Conservation (phyloP, 305 asterid genomes). For the Fraxinus dipetala region DNA sequence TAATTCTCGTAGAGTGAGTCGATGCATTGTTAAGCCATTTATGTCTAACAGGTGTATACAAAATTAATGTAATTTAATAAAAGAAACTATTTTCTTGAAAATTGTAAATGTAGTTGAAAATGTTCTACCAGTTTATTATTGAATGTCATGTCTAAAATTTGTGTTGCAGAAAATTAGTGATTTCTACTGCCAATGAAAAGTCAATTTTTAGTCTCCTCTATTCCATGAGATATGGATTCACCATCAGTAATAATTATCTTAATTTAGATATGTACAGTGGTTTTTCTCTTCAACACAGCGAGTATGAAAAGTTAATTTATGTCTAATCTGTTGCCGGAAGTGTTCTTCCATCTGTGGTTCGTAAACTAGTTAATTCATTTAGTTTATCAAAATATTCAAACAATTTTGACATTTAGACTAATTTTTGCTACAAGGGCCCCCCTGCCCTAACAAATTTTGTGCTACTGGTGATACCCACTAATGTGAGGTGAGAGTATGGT, state of each 20-base stretch:
- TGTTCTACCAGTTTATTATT: not conserved
- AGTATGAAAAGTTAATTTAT: not conserved
- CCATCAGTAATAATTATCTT: not conserved
- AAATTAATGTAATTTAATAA: constrained; percentile 11
- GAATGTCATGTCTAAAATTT: not conserved
- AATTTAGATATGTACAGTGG: not conserved
- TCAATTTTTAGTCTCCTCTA: not conserved
- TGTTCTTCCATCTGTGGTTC: not conserved
- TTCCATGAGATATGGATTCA: not conserved
- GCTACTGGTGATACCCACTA: not conserved
- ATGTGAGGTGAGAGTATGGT: not conserved
- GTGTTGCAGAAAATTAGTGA: not conserved
- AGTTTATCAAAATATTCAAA: not conserved
- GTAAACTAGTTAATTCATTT: not conserved
- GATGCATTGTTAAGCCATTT: not conserved
- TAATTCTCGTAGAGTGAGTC: not conserved
- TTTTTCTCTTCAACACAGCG: not conserved
- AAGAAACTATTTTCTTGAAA: not conserved
- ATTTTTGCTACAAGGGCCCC: not conserved
- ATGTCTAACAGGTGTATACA: not conserved
- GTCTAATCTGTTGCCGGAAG: not conserved
- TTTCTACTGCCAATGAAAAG: not conserved
- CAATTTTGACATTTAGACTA: not conserved
- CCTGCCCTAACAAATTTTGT: not conserved
- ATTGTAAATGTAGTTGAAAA: not conserved